phyloP scores from a whole-genome alignment of 805 yeast genomes.

The Zygotorulaspora sp. region DNA sequence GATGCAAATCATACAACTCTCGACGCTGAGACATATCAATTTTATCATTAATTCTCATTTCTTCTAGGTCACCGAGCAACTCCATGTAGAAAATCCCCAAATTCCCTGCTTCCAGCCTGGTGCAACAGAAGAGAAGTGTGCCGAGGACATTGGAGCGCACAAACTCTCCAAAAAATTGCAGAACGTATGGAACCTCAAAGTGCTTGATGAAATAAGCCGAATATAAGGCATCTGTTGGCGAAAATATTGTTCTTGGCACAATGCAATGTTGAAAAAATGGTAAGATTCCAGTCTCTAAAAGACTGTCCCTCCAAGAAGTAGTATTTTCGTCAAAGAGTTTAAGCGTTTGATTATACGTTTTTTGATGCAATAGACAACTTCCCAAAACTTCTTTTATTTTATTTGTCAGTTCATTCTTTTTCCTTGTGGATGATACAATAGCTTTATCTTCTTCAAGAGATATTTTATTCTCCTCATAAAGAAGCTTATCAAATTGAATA shows the following conservation, averaged over 20 bases:
- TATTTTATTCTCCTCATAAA: slow-evolving; percentile 46
- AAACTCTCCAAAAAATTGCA: slow-evolving; percentile 42
- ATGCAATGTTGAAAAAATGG: slow-evolving; percentile 58
- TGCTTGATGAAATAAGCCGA: slow-evolving; percentile 55
- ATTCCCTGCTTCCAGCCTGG: slow-evolving; percentile 76
- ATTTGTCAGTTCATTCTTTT: slow-evolving; percentile 15
- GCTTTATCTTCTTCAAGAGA: slow-evolving; percentile 15
- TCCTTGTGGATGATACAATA: slow-evolving; percentile 15
- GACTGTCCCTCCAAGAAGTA: slow-evolving; percentile 15
- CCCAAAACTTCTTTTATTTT: slow-evolving; percentile 18
- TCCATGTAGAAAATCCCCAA: slow-evolving; percentile 68
- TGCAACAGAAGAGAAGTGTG: slow-evolving; percentile 61
- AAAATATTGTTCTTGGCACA: slow-evolving; percentile 70
- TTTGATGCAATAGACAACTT: slow-evolving; percentile 24
- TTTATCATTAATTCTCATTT: slow-evolving; percentile 40
- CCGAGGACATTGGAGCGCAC: slow-evolving; percentile 47
- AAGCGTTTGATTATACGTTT: slow-evolving; percentile 13
- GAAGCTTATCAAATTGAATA: slow-evolving; percentile 46
- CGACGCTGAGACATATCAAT: slow-evolving; percentile 33
- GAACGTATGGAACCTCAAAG: slow-evolving; percentile 41
- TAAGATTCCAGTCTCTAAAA: slow-evolving; percentile 23
- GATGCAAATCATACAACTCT: slow-evolving; percentile 52
- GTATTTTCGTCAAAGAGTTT: slow-evolving; percentile 11
- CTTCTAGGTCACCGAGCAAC: slow-evolving; percentile 45
- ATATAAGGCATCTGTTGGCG: slow-evolving; percentile 78